Conservation (phyloP, 192 early-diverging fungal species). For the Rhizophagus sp. region DNA sequence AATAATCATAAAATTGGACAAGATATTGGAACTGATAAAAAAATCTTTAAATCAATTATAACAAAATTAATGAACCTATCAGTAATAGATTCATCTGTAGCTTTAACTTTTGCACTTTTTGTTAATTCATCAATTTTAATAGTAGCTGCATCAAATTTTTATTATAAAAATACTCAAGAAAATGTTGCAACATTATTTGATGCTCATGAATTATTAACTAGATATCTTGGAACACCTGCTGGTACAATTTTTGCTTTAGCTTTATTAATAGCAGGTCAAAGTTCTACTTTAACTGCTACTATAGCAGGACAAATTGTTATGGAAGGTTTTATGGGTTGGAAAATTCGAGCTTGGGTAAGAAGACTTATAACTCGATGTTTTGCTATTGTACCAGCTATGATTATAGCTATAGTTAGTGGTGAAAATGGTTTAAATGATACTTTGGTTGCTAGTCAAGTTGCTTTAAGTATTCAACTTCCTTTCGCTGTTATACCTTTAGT, state of each 20-base stretch:
- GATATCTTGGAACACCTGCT: constrained; percentile 62
- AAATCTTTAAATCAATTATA: constrained; percentile 15
- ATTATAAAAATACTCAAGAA: constrained; percentile 35
- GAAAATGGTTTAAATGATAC: constrained; percentile 62
- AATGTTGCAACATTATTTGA: constrained; percentile 60
- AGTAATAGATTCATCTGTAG: constrained; percentile 63
- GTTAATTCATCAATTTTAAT: constrained; percentile 82
- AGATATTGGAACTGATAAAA: constrained; percentile 27
- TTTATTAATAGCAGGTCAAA: constrained; percentile 74
- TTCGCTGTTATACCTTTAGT: constrained; percentile 83
- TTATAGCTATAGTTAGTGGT: constrained; percentile 63
- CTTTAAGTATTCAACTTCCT: constrained; percentile 74
- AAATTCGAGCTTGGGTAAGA: constrained; percentile 65
- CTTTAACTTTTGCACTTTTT: constrained; percentile 70
- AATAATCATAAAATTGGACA: constrained; percentile 34
- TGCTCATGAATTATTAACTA: constrained; percentile 61
- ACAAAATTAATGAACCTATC: constrained; percentile 32
- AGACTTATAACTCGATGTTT: constrained; percentile 71
- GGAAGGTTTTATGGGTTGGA: constrained; percentile 71
- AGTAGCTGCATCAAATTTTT: constrained; percentile 75
- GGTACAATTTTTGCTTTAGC: constrained; percentile 76
- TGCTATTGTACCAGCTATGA: constrained; percentile 74
- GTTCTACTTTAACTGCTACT: constrained; percentile 80
- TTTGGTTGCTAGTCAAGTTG: constrained; percentile 75
- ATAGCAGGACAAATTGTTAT: constrained; percentile 84